Percentiles rank a stretch among this genome's conserved stretches.
phyloP scores from a whole-genome alignment of 352 stramenopile genomes.

The Pythium oligandrum region DNA sequence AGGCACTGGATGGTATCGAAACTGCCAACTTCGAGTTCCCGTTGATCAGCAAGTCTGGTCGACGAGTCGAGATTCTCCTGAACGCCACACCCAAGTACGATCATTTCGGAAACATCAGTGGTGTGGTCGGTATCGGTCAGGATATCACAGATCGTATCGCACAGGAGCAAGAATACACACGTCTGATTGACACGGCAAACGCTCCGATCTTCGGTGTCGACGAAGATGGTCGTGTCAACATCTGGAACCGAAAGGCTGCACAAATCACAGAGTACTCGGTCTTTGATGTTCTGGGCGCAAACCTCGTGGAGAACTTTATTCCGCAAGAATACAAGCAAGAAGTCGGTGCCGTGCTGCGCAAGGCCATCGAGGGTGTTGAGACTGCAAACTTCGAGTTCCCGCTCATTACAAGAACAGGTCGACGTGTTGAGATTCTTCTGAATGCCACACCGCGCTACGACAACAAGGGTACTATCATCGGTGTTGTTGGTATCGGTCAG shows the following conservation, averaged over 20 bases:
- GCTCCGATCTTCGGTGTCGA: constrained; percentile 80
- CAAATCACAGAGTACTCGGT: constrained; percentile 75
- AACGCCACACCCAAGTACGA: constrained; percentile 33
- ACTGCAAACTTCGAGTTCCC: constrained; percentile 62
- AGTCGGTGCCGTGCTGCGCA: constrained; percentile 45
- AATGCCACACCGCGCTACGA: constrained; percentile 28
- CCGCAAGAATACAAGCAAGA: constrained; percentile 44
- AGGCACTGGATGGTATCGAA: constrained; percentile 33
- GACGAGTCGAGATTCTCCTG: constrained; percentile 32
- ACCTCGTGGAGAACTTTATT: constrained; percentile 79
- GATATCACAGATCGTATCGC: constrained; percentile 33
- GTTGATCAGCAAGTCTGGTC: constrained; percentile 41
- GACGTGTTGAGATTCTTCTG: constrained; percentile 17
- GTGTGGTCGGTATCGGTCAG: constrained; percentile 34
- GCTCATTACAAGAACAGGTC: constrained; percentile 31
- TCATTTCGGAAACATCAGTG: constrained; percentile 25
- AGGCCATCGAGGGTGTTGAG: constrained; percentile 46
- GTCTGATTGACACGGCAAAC: constrained; percentile 81
- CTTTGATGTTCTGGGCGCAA: constrained; percentile 58
- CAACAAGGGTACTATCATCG: constrained; percentile 41
- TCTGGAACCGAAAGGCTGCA: constrained; percentile 78
- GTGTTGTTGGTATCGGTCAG: constrained; percentile 61
- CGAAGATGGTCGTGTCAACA: constrained; percentile 58
- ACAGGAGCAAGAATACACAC: constrained; percentile 69
- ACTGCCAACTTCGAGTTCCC: constrained; percentile 42